Evolutionary conservation across 106 monocot species (phyloP), one percentile per base, ranked within the genome.

Genomic region (Dioscorea zingiberensis): DNA sequence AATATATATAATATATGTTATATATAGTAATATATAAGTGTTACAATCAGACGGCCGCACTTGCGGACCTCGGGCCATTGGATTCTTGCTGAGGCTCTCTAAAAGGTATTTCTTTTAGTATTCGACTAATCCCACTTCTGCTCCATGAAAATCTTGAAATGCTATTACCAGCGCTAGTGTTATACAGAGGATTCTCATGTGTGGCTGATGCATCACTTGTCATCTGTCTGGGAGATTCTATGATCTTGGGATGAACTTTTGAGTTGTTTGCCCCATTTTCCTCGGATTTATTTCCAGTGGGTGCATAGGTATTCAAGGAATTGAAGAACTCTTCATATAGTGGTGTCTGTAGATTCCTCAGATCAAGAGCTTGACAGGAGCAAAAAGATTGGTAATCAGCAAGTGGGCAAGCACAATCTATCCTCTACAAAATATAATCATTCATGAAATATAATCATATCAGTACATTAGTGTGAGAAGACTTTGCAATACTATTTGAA

Each of bases 281-380:
- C 66, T 82, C 72, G 61, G 68, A 66, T 17, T 47, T 46, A 55
- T 74, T 65, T 48, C 32, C 58, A 19, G 73, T 26, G 44, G 54
- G 38, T 59, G 66, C 73, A 47, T 59, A 75, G 45, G 74, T 53
- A 75, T 84, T 85, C 70, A 84, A 72, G 21, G 88, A 81, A 70
- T 85, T 91, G 77, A 77, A 88, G 74, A 99, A 89, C 74, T 99
- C 94, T 62, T 90, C 87, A 30, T 86, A 92, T 32, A 98, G 62
- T 67, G 97, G 92, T 66, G 97, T 86, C 76, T 93, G 98, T 67
- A 99, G 71, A 71, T 89, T 99, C 80, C 84, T 93, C 69, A 99
- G 69, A 64, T 99, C 98, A 76, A 89, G 56, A n/a, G 93, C 98
- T 93, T 98, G 67, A 13, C 51, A 53, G 2, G 4, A 53, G 2